A percentile compares a stretch with the other conserved stretches of the same genome.
These are phyloP conservation scores for Plenodomus tracheiphilus DNA, from an alignment of 2,329 filamentous ascomycete species.

Conservation along the genomic window DNA sequence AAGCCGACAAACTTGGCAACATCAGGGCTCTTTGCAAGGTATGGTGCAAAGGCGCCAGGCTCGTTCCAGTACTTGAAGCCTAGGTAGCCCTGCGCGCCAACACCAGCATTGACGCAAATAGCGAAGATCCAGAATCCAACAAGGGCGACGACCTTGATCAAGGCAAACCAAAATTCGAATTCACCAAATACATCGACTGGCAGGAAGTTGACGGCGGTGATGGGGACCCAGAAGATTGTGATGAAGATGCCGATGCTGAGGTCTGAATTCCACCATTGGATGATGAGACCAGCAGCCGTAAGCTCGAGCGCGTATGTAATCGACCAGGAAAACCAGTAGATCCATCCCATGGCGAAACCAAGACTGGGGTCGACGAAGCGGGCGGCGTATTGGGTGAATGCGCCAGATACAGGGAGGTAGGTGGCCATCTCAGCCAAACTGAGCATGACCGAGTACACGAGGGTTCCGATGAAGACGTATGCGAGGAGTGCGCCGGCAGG, in stretches of 20 bases:
- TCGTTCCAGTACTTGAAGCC: constrained; percentile 73
- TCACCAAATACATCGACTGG: constrained; percentile 75
- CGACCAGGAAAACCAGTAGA: constrained; percentile 80
- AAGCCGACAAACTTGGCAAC: constrained; percentile 69
- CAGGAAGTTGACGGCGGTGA: constrained; percentile 70
- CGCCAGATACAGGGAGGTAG: constrained; percentile 74
- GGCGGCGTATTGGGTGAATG: constrained; percentile 75
- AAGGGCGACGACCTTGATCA: constrained; percentile 76
- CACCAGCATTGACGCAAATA: constrained; percentile 72
- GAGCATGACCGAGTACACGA: constrained; percentile 75
- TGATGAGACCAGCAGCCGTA: constrained; percentile 72
- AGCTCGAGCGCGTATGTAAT: constrained; percentile 75
- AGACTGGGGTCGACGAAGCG: constrained; percentile 74
- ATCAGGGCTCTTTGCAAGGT: constrained; percentile 60
- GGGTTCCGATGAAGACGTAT: constrained; percentile 61
- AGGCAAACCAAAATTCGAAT: constrained; percentile 77
- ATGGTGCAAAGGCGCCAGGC: constrained; percentile 69
- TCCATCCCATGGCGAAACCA: constrained; percentile 79
- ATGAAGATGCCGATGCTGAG: constrained; percentile 74
- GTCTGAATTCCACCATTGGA: constrained; percentile 70
- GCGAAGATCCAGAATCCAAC: constrained; percentile 76
- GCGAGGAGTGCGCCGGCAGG: constrained; percentile 53
- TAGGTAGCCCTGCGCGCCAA: constrained; percentile 68
- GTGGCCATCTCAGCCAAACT: constrained; percentile 71
- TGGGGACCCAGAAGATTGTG: constrained; percentile 70